Evolutionary conservation across 176 grass and related monocot species (phyloP).

Genomic region (Pontederia paniculata): DNA sequence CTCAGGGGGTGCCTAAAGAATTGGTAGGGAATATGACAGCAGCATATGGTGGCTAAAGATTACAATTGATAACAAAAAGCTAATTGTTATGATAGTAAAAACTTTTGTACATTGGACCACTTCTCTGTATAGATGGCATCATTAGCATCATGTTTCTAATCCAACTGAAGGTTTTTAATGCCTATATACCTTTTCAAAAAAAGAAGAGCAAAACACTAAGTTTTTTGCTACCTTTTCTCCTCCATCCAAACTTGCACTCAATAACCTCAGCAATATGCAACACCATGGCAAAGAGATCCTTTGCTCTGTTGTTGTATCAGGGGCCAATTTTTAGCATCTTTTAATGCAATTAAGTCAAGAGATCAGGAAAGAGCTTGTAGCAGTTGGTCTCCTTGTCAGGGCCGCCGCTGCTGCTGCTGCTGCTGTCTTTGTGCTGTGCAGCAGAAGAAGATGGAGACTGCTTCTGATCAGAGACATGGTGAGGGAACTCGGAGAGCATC

Average conservation of each 20-base stretch:
- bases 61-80: conserved; percentile 62
- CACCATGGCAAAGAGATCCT: conserved; percentile 21
- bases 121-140: conserved; percentile 22
- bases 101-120: conserved; percentile 37
- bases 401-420: conserved; percentile 27
- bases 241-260: background rate
- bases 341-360: conserved; percentile 35
- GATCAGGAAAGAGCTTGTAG: conserved; percentile 83
- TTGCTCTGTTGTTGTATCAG: background rate
- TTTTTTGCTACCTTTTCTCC: background rate
- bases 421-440: background rate
- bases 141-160: conserved; percentile 23
- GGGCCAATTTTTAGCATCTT: conserved; percentile 10
- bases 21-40: conserved; percentile 12
- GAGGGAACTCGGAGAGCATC: conserved; percentile 63
- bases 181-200: conserved; percentile 53
- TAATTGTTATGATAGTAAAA: conserved; percentile 51
- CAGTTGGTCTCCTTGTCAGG: conserved; percentile 34
- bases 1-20: background rate
- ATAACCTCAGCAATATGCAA: conserved; percentile 4
- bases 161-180: conserved; percentile 4
- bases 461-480: conserved; percentile 16
- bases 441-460: conserved; percentile 26
- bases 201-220: background rate
- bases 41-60: conserved; percentile 73